Evolutionary conservation across 176 grass and related monocot genomes (phyloP).

Genomic region (Lolium perenne): DNA sequence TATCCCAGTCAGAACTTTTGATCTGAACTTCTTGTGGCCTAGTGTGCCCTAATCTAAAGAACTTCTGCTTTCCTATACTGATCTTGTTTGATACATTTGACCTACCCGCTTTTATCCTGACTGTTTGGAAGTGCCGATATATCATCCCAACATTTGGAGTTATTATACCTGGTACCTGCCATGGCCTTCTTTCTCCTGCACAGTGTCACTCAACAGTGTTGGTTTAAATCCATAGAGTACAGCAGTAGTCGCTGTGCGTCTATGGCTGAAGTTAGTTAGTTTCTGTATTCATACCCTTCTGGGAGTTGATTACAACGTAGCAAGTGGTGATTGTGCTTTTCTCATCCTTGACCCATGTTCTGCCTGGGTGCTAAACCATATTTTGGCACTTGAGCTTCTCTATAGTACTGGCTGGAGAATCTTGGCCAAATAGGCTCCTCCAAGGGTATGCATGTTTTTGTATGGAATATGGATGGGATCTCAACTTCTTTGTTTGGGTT

Average conservation of each 20-base stretch:
- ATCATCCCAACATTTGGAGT: constrained; percentile 21
- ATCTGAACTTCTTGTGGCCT: background rate
- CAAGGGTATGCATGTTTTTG: background rate
- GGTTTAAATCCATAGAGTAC: background rate
- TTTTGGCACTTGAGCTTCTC: constrained; percentile 6
- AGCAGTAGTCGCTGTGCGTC: background rate
- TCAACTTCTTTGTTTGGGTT: background rate
- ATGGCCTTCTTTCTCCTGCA: constrained; percentile 25
- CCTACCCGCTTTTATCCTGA: background rate
- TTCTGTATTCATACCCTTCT: constrained; percentile 50
- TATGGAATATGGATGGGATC: background rate
- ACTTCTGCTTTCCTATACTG: background rate
- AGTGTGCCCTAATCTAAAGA: constrained; percentile 1
- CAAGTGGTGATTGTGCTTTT: constrained; percentile 85
- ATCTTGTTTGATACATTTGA: background rate
- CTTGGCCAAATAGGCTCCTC: constrained; percentile 3
- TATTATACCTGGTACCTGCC: background rate
- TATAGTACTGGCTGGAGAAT: background rate
- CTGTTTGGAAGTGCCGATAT: constrained; percentile 10
- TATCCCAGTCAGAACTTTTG: constrained; percentile 1
- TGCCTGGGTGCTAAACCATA: constrained; percentile 7
- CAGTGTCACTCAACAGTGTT: background rate
- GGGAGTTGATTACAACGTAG: constrained; percentile 90
- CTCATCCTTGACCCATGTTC: constrained; percentile 56
- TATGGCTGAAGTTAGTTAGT: constrained; percentile 23